Conservation (phyloP, 768 basidiomycete genomes). For the Hygrocybe coccinea region DNA sequence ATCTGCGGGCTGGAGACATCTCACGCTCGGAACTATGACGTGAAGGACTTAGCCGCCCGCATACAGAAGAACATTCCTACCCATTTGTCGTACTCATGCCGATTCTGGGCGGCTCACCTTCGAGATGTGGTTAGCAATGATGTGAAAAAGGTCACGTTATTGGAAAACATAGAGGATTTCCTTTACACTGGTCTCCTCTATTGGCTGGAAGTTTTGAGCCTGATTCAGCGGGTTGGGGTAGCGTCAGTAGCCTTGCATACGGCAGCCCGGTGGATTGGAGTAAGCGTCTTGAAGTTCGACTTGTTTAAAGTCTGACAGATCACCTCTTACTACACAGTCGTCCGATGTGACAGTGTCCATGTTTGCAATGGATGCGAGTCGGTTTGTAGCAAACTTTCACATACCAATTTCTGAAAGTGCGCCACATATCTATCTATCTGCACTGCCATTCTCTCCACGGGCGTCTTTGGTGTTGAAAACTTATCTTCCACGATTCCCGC, state of each 20-base stretch:
- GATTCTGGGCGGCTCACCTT: conserved; percentile 34
- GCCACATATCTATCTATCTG: no score
- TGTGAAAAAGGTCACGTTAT: neutral
- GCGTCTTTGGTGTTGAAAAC: no score
- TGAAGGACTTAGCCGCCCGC: conserved; percentile 14
- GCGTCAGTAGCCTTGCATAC: conserved; percentile 1
- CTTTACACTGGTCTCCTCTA: conserved; percentile 18
- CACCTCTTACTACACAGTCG: no score
- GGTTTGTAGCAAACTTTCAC: no score
- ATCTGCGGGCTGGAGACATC: conserved; percentile 37
- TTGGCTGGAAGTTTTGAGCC: conserved; percentile 32
- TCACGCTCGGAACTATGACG: conserved; percentile 23
- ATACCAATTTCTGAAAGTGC: no score
- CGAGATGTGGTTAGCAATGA: neutral
- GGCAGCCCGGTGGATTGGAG: conserved; percentile 8
- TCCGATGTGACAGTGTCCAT: no score
- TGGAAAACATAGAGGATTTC: neutral
- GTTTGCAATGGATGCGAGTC: no score
- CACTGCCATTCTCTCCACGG: no score
- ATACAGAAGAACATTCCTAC: conserved; percentile 24
- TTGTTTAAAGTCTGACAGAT: neutral
- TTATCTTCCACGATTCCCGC: no score
- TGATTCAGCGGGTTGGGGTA: conserved; percentile 15
- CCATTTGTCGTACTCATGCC: conserved; percentile 34
- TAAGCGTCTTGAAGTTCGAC: neutral